These are phyloP conservation scores for Ambrosiella cleistominuta DNA, from an alignment of 2,329 filamentous ascomycete genomes.

Conservation along the genomic window DNA sequence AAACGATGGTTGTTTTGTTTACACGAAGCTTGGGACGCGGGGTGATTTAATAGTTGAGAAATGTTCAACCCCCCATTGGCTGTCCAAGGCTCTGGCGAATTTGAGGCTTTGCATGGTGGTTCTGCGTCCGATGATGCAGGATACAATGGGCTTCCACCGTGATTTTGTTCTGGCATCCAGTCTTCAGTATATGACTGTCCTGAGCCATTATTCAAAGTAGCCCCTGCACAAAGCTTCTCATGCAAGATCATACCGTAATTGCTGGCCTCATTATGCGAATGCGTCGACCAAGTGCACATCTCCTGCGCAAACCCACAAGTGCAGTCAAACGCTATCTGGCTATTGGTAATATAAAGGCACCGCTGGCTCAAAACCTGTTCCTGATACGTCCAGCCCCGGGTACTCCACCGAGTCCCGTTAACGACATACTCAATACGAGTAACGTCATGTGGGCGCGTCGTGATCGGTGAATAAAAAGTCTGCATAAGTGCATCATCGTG, in stretches of 20 bases:
- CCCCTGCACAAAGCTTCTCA: background rate
- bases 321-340: slow-evolving; percentile 2
- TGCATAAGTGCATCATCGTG: background rate
- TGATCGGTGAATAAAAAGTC: background rate
- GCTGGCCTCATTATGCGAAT: background rate
- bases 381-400: slow-evolving; percentile 8
- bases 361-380: slow-evolving; percentile 1
- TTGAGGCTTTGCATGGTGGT: no score
- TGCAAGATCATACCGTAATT: background rate
- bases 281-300: slow-evolving; percentile 1
- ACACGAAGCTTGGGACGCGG: background rate
- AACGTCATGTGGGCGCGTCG: background rate
- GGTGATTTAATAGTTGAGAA: background rate
- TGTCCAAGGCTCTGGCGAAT: no score
- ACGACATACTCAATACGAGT: slow-evolving; percentile 1
- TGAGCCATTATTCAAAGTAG: background rate
- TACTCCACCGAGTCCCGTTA: slow-evolving; percentile 23
- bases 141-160: no score
- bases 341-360: slow-evolving; percentile 1
- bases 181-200: no score
- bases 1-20: background rate
- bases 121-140: no score
- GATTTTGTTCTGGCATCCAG: no score
- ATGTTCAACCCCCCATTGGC: no score
- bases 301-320: slow-evolving; percentile 6